Percentiles rank a stretch among this genome's conserved stretches.
Evolutionary conservation across 2,329 filamentous ascomycete genomes (phyloP).

Genomic region (Fusarium chuoi): DNA sequence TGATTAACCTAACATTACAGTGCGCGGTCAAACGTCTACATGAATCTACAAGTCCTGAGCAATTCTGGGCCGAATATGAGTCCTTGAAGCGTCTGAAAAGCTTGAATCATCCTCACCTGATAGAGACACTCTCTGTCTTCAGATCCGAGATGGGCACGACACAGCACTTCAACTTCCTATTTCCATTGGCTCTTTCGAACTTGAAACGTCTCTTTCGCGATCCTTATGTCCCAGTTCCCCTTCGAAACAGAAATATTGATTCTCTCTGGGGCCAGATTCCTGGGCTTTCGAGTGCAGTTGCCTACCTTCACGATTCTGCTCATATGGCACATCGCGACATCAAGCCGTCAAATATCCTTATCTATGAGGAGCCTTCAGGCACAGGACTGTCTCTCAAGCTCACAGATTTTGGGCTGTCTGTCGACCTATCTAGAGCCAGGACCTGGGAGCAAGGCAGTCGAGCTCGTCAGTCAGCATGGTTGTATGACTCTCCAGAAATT

Average conservation of each 20-base stretch:
- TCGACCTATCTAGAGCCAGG: not conserved
- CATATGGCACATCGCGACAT: not conserved
- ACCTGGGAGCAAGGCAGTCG: not conserved
- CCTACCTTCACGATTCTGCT: not conserved
- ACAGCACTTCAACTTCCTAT: not conserved
- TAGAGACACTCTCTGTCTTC: not conserved
- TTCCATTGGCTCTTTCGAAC: not conserved
- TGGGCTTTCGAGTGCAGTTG: not conserved
- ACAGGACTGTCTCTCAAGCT: rapidly evolving
- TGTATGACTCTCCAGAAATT: not conserved
- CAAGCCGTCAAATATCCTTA: rapidly evolving
- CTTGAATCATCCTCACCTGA: not conserved
- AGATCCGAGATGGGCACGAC: rapidly evolving
- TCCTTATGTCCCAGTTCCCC: rapidly evolving
- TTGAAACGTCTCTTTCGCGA: not conserved
- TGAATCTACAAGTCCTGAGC: rapidly evolving
- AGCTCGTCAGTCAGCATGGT: not conserved
- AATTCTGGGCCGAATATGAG: not conserved
- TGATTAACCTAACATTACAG: rapidly evolving
- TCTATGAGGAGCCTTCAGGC: rapidly evolving
- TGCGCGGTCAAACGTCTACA: not conserved
- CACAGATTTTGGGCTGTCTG: rapidly evolving
- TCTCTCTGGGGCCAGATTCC: rapidly evolving
- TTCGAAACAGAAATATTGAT: not conserved
- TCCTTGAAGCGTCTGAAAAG: not conserved